These are phyloP conservation scores for Halenospora varia DNA, from an alignment of 495 filamentous ascomycete genomes.

Conservation along the genomic window DNA sequence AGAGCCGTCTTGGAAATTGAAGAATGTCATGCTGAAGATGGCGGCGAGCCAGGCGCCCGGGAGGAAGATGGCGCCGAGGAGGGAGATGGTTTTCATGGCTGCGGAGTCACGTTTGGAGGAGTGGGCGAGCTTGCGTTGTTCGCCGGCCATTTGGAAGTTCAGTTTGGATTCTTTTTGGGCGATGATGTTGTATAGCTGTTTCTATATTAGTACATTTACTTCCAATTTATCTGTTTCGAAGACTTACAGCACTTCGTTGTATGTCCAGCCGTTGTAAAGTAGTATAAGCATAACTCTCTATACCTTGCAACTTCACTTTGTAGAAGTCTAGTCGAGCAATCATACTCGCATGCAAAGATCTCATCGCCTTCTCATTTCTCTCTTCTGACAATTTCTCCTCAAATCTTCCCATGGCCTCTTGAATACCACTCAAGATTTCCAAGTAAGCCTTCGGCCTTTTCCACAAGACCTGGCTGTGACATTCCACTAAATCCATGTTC, in stretches of 20 bases:
- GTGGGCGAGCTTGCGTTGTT: conserved; percentile 51
- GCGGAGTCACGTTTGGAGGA: conserved; percentile 50
- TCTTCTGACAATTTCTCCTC: conserved; percentile 15
- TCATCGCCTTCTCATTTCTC: conserved; percentile 25
- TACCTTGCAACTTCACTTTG: conserved; percentile 47
- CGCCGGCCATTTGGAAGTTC: conserved; percentile 51
- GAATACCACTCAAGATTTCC: conserved; percentile 43
- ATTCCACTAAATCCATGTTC: conserved; percentile 53
- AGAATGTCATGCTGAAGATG: conserved; percentile 54
- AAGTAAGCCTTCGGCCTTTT: conserved; percentile 54
- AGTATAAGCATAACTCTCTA: conserved; percentile 52
- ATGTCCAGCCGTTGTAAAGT: conserved; percentile 49
- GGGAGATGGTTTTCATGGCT: conserved; percentile 52
- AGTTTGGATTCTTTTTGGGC: conserved; percentile 54
- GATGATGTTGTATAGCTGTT: conserved; percentile 52
- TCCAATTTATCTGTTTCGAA: neutral
- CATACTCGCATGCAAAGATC: conserved; percentile 40
- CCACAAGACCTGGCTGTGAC: conserved; percentile 53
- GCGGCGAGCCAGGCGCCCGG: conserved; percentile 51
- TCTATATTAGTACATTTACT: too few species aligned
- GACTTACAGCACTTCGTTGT: conserved; percentile 48
- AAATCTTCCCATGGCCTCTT: conserved; percentile 39
- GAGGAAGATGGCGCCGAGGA: conserved; percentile 52
- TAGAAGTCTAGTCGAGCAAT: conserved; percentile 48
- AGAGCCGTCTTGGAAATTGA: conserved; percentile 36